These are phyloP conservation scores for Trichaptum fuscoviolaceum DNA, from an alignment of 768 basidiomycete species.

Conservation along the genomic window DNA sequence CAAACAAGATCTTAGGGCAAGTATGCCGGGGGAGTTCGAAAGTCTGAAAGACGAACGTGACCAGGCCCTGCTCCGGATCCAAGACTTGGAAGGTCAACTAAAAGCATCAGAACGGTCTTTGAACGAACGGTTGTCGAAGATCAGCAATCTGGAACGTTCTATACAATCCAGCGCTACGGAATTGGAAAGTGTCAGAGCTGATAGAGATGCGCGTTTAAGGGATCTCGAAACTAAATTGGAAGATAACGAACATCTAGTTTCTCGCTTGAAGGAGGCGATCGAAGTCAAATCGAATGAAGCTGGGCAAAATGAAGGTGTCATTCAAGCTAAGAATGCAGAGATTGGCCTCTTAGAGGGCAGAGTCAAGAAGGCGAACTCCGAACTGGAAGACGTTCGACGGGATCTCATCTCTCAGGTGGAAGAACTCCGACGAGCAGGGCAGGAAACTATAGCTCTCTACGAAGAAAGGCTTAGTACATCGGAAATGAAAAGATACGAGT, in stretches of 20 bases:
- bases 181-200: slow-evolving; percentile 42
- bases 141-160: slow-evolving; percentile 43
- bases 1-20: slow-evolving; percentile 14
- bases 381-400: slow-evolving; percentile 51
- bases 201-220: slow-evolving; percentile 36
- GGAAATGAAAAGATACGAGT: slow-evolving; percentile 70
- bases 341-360: slow-evolving; percentile 49
- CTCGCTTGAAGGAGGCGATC: slow-evolving; percentile 47
- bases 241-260: slow-evolving; percentile 37
- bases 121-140: slow-evolving; percentile 38
- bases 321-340: slow-evolving; percentile 57
- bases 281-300: slow-evolving; percentile 46
- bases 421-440: slow-evolving; percentile 78
- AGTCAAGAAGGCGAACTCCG: slow-evolving; percentile 38
- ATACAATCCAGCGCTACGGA: slow-evolving; percentile 32
- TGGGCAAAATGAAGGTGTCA: slow-evolving; percentile 41
- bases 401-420: slow-evolving; percentile 75
- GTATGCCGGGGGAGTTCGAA: slow-evolving; percentile 18
- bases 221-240: slow-evolving; percentile 42
- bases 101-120: slow-evolving; percentile 37
- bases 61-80: slow-evolving; percentile 31
- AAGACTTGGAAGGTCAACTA: slow-evolving; percentile 39
- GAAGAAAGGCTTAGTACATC: slow-evolving; percentile 78
- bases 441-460: slow-evolving; percentile 95
- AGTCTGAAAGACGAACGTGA: slow-evolving; percentile 40